Evolutionary conservation across 306 rosid genomes (phyloP).

Genomic region (Astragalus membranaceus): DNA sequence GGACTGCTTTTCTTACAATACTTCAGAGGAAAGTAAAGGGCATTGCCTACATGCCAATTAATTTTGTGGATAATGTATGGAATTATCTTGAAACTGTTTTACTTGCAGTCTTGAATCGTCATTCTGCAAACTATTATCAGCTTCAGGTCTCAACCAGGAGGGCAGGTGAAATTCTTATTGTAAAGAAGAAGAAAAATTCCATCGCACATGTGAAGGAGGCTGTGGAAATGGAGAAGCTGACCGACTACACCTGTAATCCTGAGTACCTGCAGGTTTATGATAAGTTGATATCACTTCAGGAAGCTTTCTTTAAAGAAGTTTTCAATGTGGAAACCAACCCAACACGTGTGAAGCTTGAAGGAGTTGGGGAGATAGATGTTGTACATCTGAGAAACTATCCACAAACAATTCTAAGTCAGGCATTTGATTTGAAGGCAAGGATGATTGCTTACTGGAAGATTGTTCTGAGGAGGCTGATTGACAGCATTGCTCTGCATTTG

Average conservation of each 20-base stretch:
- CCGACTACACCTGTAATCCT: constrained; percentile 40
- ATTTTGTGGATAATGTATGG: constrained; percentile 34
- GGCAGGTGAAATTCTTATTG: constrained; percentile 19
- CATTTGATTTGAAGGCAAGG: constrained; percentile 45
- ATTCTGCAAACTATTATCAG: constrained; percentile 34
- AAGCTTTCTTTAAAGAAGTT: neutral
- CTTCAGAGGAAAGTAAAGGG: constrained; percentile 31
- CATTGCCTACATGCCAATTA: constrained; percentile 15
- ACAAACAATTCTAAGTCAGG: constrained; percentile 2
- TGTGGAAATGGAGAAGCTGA: constrained; percentile 44
- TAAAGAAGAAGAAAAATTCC: constrained; percentile 22
- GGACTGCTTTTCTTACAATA: constrained; percentile 24
- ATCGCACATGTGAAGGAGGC: constrained; percentile 23
- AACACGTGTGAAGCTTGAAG: neutral
- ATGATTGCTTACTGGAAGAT: constrained; percentile 52
- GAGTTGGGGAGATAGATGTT: constrained; percentile 35
- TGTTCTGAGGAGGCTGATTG: constrained; percentile 38
- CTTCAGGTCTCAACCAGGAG: constrained; percentile 17
- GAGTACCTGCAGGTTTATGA: constrained; percentile 33
- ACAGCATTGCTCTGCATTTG: constrained; percentile 34
- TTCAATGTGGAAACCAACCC: neutral
- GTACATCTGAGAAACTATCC: neutral
- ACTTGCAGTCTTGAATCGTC: neutral
- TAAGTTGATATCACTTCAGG: constrained; percentile 18
- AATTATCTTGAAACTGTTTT: constrained; percentile 30